Conservation (phyloP, 441 rosid species). For the Brassica hybrid region DNA sequence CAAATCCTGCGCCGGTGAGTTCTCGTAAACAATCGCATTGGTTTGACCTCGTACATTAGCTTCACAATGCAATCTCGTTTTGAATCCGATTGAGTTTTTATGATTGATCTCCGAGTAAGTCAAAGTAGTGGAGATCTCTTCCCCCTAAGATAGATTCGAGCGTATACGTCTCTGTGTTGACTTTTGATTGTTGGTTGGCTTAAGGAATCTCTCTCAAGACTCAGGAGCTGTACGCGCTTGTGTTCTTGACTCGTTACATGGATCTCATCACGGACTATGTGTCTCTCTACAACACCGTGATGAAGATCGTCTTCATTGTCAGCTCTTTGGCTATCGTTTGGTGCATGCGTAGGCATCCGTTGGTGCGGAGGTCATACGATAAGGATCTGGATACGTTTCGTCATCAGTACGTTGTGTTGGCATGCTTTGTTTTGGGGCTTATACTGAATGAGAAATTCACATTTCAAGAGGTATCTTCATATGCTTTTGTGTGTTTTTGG, state of each 20-base stretch:
- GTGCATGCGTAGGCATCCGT: constrained; percentile 78
- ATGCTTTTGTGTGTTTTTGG: not conserved
- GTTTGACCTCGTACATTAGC: constrained; percentile 5
- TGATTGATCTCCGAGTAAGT: constrained; percentile 21
- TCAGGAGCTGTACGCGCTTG: constrained; percentile 87
- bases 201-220: constrained; percentile 88
- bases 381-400: constrained; percentile 88
- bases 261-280: constrained; percentile 78
- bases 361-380: constrained; percentile 78
- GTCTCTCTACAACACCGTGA: constrained; percentile 76
- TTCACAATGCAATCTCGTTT: constrained; percentile 4
- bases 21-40: constrained; percentile 29
- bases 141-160: not conserved
- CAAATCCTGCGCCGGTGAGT: constrained; percentile 84
- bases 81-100: not conserved
- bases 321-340: constrained; percentile 90
- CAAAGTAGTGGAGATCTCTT: constrained; percentile 8
- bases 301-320: constrained; percentile 86
- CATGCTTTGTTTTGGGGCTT: constrained; percentile 64
- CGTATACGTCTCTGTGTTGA: not conserved
- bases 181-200: constrained; percentile 2
- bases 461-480: constrained; percentile 42
- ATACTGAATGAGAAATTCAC: constrained; percentile 75
- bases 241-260: constrained; percentile 83
- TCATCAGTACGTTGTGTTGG: constrained; percentile 63